A percentile compares a stretch with the other conserved stretches of the same genome.
These are phyloP conservation scores for Chrysopogon serrulatus DNA, from an alignment of 176 grass and related monocot genomes.

Conservation along the genomic window DNA sequence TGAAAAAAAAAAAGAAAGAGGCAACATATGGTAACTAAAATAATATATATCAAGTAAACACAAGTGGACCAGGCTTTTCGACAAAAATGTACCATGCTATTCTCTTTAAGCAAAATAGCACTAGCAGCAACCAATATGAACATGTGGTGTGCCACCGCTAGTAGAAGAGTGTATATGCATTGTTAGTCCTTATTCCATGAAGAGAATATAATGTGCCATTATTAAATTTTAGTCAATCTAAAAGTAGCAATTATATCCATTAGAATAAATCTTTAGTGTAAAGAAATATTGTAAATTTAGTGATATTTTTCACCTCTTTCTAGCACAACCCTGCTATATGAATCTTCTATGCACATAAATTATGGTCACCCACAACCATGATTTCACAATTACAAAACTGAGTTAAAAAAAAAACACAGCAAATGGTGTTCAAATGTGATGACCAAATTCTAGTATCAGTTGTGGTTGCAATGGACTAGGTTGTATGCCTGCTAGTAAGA, in stretches of 20 bases:
- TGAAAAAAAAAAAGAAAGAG: constrained; percentile 9
- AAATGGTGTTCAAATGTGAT: background rate
- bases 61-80: background rate
- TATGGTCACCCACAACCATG: background rate
- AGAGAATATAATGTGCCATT: background rate
- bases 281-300: background rate
- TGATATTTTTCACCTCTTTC: background rate
- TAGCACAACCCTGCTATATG: background rate
- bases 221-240: background rate
- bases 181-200: background rate
- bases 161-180: background rate
- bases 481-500: background rate
- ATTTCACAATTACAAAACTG: background rate
- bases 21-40: background rate
- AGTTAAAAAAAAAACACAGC: background rate
- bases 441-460: constrained; percentile 1
- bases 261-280: background rate
- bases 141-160: background rate
- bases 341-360: constrained; percentile 3
- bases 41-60: background rate
- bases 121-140: background rate
- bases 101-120: background rate
- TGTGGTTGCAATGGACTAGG: background rate
- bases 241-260: background rate
- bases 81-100: background rate